Evolutionary conservation across 768 basidiomycete species (phyloP), one percentile per base, ranked within the genome.

Genomic region (Trametes gibbosa): DNA sequence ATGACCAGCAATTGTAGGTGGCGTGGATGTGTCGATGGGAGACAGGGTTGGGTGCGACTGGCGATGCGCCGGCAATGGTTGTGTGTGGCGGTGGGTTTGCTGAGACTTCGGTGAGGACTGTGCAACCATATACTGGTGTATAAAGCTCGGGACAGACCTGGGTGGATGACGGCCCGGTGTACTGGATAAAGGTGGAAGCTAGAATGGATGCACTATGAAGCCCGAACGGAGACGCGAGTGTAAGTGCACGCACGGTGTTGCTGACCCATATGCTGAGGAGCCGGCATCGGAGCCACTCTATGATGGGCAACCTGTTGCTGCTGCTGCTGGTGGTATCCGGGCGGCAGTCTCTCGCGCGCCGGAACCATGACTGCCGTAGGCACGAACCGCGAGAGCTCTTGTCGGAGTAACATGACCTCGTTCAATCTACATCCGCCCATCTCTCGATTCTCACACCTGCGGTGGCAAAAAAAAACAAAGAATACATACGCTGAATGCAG

Each of bases 401-500:
- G 54, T 9, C 64, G 60, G n/a, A 65, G 34, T 5, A 60, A 6
- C 32, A 46, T 13, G 7, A 65, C 19, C 27, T 65, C 64, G 32
- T 59, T 49, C 34, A 59, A 51, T 29, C 64, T 65, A 41, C 50
- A 43, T 24, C 25, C 5, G 16, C 40, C 34, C 6, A 14, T 14
- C 50, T n/a, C 37, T n/a, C 21, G 23, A 12, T 16, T 34, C 29
- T 32, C 23, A 16, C 21, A n/a, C 9, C n/a, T 19, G 6, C 32
- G 23, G 10, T 10, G 35, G n/a, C 5, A n/a, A 14, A 42, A 41
- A 1, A 29, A 55, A 10, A 16, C n/a, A n/a, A 35, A 19, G 17
- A 41, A 16, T 12, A 63, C 64, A 35, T 50, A 65, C 64, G 58
- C 56, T 40, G 41, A 13, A 21, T 65, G 58, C 17, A 61, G 43